Conservation (phyloP, 441 rosid genomes). For the Adansonia gregorii region DNA sequence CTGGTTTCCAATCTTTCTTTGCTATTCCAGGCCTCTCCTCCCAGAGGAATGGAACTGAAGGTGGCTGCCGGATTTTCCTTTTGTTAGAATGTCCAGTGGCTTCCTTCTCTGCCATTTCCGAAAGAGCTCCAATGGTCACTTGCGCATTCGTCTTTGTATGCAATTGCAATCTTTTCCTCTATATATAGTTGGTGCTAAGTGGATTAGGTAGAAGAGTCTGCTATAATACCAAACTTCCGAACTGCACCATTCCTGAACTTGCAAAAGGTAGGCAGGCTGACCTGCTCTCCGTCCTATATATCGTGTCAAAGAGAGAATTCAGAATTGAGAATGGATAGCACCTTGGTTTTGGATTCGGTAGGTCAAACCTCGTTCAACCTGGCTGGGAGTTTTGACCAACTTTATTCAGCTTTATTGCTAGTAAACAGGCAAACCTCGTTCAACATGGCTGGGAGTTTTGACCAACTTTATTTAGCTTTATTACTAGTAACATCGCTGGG, state of each 20-base stretch:
- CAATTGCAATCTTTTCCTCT: neutral
- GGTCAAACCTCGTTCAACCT: neutral
- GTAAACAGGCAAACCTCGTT: neutral
- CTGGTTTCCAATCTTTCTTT: slow-evolving; percentile 76
- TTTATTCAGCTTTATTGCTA: neutral
- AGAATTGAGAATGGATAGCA: neutral
- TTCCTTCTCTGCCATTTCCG: slow-evolving; percentile 43
- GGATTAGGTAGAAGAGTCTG: slow-evolving; percentile 36
- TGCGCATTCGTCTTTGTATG: neutral
- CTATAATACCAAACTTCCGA: slow-evolving; percentile 28
- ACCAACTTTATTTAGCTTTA: neutral
- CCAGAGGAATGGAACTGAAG: slow-evolving; percentile 84
- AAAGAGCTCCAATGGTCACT: slow-evolving; percentile 6
- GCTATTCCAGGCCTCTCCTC: slow-evolving; percentile 79
- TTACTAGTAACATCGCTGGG: neutral
- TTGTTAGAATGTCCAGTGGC: slow-evolving; percentile 33
- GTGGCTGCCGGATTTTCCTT: slow-evolving; percentile 60
- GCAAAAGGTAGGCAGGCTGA: slow-evolving; percentile 38
- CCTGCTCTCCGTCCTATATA: slow-evolving; percentile 32
- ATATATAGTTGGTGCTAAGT: slow-evolving; percentile 24
- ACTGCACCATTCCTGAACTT: slow-evolving; percentile 32
- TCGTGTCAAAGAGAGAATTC: neutral
- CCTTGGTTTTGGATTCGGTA: slow-evolving; percentile 14
- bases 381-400: neutral
- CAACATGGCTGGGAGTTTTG: neutral